These are phyloP conservation scores for Hypoxylon rickii DNA, from an alignment of 495 filamentous ascomycete genomes.

Conservation along the genomic window DNA sequence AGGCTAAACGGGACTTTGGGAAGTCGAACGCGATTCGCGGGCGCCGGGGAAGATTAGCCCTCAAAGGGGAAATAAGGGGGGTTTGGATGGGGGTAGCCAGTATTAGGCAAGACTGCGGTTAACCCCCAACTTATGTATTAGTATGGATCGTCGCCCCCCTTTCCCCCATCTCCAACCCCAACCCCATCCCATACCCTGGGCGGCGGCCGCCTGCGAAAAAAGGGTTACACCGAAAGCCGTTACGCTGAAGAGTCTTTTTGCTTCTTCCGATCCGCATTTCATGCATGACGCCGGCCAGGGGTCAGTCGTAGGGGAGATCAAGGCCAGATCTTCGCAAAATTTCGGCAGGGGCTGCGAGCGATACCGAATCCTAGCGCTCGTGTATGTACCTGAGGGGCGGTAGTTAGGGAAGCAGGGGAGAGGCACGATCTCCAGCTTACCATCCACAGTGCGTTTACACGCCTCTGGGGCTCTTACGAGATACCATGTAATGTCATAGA, in stretches of 20 bases:
- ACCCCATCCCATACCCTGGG: too few species aligned
- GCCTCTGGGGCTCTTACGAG: too few species aligned
- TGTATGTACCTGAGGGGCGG: slow-evolving; percentile 3
- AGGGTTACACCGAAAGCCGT: slow-evolving; percentile 22
- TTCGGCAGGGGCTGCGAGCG: slow-evolving; percentile 6
- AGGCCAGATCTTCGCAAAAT: slow-evolving; percentile 2
- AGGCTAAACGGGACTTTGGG: slow-evolving; percentile 26
- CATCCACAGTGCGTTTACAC: too few species aligned
- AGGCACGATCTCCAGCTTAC: too few species aligned
- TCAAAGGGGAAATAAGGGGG: slow-evolving; percentile 18
- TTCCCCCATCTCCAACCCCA: too few species aligned
- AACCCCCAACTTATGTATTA: slow-evolving; percentile 32
- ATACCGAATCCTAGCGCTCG: slow-evolving; percentile 10
- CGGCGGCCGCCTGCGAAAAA: background rate
- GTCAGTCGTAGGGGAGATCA: slow-evolving; percentile 19
- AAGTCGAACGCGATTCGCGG: slow-evolving; percentile 13
- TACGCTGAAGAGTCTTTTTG: slow-evolving; percentile 9
- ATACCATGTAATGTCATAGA: too few species aligned
- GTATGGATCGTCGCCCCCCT: background rate
- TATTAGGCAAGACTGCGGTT: slow-evolving; percentile 26
- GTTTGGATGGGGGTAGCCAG: slow-evolving; percentile 16
- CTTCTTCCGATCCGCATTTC: slow-evolving; percentile 28
- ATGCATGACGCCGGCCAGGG: slow-evolving; percentile 27
- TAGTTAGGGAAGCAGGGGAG: background rate
- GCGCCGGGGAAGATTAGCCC: slow-evolving; percentile 1